Evolutionary conservation across 257 asterid species (phyloP).

Genomic region (Linderniella brevidens): DNA sequence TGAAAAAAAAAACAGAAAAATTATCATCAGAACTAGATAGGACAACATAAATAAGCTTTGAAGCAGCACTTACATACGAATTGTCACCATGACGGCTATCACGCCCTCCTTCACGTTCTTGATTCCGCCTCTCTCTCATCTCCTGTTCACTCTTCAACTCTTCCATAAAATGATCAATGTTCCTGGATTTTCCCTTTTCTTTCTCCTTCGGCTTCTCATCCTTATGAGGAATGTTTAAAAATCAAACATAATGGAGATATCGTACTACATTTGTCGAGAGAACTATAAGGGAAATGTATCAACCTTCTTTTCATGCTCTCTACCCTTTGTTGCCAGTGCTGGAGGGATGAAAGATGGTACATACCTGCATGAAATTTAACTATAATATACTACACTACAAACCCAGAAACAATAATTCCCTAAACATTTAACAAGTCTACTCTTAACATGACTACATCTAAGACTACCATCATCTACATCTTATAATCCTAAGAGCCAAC

Average conservation of each 20-base stretch:
- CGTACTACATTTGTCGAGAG: not conserved
- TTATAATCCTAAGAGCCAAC: conserved; percentile 36
- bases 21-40: not conserved
- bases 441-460: not conserved
- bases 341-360: conserved; percentile 94
- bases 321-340: conserved; percentile 73
- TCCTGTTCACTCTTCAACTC: conserved; percentile 92
- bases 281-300: conserved; percentile 8
- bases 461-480: conserved; percentile 17
- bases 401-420: conserved; percentile 17
- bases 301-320: conserved; percentile 77
- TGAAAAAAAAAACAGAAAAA: not conserved
- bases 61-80: conserved; percentile 22
- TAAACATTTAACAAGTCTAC: conserved; percentile 7
- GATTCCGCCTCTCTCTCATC: conserved; percentile 82
- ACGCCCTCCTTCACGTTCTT: conserved; percentile 71
- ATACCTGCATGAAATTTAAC: conserved; percentile 67
- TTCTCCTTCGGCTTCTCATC: conserved; percentile 81
- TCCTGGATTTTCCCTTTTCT: conserved; percentile 69
- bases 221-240: conserved; percentile 31
- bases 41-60: not conserved
- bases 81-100: conserved; percentile 56
- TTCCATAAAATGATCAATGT: conserved; percentile 93
- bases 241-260: conserved; percentile 10
- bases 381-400: conserved; percentile 30